A percentile compares a stretch with the other conserved stretches of the same genome.
These are phyloP conservation scores for Xylaria scruposa DNA, from an alignment of 495 filamentous ascomycete species.

Conservation along the genomic window DNA sequence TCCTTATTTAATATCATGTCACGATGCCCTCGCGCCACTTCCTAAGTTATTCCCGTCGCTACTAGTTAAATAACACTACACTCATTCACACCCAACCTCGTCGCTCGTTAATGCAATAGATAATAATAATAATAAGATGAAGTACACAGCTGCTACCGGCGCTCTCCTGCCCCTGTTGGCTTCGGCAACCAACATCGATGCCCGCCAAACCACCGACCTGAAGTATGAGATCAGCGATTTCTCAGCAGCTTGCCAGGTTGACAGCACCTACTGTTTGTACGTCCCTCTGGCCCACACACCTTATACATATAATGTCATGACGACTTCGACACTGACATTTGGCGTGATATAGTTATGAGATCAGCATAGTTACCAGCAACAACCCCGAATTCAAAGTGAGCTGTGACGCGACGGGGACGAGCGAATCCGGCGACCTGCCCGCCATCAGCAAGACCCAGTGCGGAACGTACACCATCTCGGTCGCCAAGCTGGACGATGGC, in stretches of 20 bases:
- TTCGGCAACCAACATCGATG: neutral
- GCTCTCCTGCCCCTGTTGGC: neutral
- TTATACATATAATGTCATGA: neutral
- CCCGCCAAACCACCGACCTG: conserved; percentile 4
- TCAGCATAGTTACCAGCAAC: conserved; percentile 9
- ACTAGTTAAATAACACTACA: neutral
- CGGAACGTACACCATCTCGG: conserved; percentile 8
- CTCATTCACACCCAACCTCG: neutral
- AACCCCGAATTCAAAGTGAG: neutral
- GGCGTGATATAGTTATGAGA: neutral
- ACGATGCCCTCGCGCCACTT: neutral
- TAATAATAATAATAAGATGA: conserved; percentile 7
- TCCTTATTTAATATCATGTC: neutral
- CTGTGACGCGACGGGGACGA: neutral
- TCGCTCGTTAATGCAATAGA: neutral
- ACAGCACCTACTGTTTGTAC: conserved; percentile 1
- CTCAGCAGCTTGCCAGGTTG: neutral
- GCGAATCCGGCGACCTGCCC: neutral
- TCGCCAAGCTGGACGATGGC: conserved; percentile 1
- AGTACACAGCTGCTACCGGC: conserved; percentile 5
- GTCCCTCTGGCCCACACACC: neutral
- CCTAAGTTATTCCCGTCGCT: neutral
- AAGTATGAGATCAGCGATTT: conserved; percentile 6
- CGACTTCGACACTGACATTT: neutral
- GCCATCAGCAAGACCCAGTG: conserved; percentile 12